A percentile compares a stretch with the other conserved stretches of the same genome.
These are phyloP conservation scores for Sedum album DNA, from an alignment of 164 flowering plant genomes.

Conservation along the genomic window DNA sequence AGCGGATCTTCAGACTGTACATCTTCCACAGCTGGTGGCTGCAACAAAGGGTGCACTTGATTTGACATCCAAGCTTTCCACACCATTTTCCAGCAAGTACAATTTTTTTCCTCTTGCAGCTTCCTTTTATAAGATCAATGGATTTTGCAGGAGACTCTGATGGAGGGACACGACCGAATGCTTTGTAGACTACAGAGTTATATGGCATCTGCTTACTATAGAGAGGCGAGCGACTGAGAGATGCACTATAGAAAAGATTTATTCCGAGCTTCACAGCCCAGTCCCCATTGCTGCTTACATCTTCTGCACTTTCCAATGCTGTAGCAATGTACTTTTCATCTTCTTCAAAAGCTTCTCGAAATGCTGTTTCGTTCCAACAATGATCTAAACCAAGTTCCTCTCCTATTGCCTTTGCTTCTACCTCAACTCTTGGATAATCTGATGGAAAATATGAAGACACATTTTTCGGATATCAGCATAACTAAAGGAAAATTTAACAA, in stretches of 20 bases:
- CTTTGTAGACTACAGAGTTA: slow-evolving; percentile 68
- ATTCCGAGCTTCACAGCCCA: slow-evolving; percentile 95
- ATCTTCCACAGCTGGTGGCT: slow-evolving; percentile 32
- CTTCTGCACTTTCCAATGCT: slow-evolving; percentile 72
- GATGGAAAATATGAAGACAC: background rate
- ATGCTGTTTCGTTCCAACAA: slow-evolving; percentile 55
- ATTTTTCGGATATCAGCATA: background rate
- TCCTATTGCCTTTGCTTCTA: slow-evolving; percentile 60
- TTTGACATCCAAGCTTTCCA: slow-evolving; percentile 93
- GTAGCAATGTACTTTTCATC: slow-evolving; percentile 53
- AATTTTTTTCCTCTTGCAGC: slow-evolving; percentile 48
- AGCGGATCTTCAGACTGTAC: slow-evolving; percentile 13
- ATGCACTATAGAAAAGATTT: slow-evolving; percentile 82
- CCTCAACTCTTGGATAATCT: slow-evolving; percentile 83
- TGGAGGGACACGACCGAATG: slow-evolving; percentile 60
- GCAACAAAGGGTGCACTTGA: slow-evolving; percentile 80
- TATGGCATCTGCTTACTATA: slow-evolving; percentile 96
- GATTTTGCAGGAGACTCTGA: slow-evolving; percentile 20
- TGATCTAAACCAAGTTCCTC: slow-evolving; percentile 53
- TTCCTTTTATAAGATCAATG: slow-evolving; percentile 27
- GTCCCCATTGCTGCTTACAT: slow-evolving; percentile 63
- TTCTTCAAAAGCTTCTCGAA: slow-evolving; percentile 46
- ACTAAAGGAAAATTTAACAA: background rate
- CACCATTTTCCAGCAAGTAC: slow-evolving; percentile 96
- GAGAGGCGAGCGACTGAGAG: slow-evolving; percentile 81